Base-by-base conservation (phyloP, 768 basidiomycete species). In the Psilocybe cyanescens region DNA sequence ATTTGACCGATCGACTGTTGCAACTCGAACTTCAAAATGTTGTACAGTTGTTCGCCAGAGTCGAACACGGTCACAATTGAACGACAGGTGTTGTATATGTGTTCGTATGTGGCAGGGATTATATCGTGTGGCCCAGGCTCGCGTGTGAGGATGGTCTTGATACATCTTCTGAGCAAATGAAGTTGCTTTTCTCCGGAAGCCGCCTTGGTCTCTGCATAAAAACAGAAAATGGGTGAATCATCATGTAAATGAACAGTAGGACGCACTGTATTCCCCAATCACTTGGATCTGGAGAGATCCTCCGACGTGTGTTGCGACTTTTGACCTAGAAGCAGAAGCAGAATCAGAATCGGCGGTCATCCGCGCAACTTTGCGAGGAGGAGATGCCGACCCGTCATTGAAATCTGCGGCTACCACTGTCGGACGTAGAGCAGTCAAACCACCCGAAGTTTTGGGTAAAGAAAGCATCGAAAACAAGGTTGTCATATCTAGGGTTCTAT, bases 321-420 rank as follows among this genome's bases (percentile, higher is more conserved):
- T 76, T 44, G 79, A 80, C 70, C 90, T 85, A 74, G 81, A 86
- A 67, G 87, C 84, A 72, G 87, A 85, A 65, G 83, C 83, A 67
- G 87, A 82, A 76, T 91, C 89, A 74, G 83, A 85, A 79, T 89
- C 87, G 67, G 77, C 76, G 64, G 82, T 83, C 74, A 89, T 77
- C 64, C 89, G 87, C 63, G 87, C 81, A 60, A 84, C 84, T 79
- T 92, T 92, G 74, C 81, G 83, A 65, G 84, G 83, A 77, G 82
- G 85, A 74, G 84, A 84, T 71, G 78, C 83, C 70, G 78, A 81
- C 75, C 80, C 81, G 60, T 80, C 78, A 60, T 79, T 69, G 24
- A 62, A 17, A 30, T 65, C 58, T n/a, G 71, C 58, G 16, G 71
- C 65, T 58, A 79, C 77, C 51, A 75, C 69, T 5, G 80, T 74